These are phyloP conservation scores for Arthrobotrys sphaeroides DNA, from an alignment of 2,329 filamentous ascomycete species.

Conservation along the genomic window DNA sequence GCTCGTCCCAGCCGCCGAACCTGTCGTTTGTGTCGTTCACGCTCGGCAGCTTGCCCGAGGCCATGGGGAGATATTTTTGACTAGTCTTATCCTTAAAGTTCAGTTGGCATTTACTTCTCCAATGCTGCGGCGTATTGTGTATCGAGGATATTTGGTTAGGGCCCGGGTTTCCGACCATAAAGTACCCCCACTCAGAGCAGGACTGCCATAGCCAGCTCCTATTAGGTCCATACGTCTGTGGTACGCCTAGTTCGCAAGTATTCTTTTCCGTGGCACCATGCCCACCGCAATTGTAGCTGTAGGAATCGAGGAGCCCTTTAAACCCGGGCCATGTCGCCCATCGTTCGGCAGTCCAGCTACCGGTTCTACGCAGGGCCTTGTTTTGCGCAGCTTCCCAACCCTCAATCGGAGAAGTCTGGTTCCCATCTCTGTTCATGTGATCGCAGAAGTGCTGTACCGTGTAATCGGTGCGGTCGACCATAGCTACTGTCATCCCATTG, in stretches of 20 bases:
- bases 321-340: conserved; percentile 42
- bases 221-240: neutral
- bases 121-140: conserved; percentile 64
- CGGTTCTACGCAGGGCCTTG: neutral
- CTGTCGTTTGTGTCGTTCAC: conserved; percentile 61
- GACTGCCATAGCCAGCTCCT: conserved; percentile 59
- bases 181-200: conserved; percentile 67
- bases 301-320: neutral
- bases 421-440: conserved; percentile 61
- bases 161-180: conserved; percentile 65
- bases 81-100: conserved; percentile 64
- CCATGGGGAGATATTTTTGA: conserved; percentile 61
- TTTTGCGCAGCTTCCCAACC: conserved; percentile 27
- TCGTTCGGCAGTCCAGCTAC: conserved; percentile 19
- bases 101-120: conserved; percentile 64
- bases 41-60: conserved; percentile 60
- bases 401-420: neutral
- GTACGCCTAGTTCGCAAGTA: neutral
- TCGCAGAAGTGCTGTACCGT: conserved; percentile 63
- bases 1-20: conserved; percentile 64
- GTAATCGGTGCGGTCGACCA: conserved; percentile 6
- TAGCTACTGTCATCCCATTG: conserved; percentile 61
- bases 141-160: conserved; percentile 64
- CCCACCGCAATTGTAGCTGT: conserved; percentile 58
- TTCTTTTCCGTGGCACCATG: conserved; percentile 59